A percentile compares a stretch with the other conserved stretches of the same genome.
Evolutionary conservation across 139 green algal species (phyloP).

Genomic region (Pedinophyceae sp.): DNA sequence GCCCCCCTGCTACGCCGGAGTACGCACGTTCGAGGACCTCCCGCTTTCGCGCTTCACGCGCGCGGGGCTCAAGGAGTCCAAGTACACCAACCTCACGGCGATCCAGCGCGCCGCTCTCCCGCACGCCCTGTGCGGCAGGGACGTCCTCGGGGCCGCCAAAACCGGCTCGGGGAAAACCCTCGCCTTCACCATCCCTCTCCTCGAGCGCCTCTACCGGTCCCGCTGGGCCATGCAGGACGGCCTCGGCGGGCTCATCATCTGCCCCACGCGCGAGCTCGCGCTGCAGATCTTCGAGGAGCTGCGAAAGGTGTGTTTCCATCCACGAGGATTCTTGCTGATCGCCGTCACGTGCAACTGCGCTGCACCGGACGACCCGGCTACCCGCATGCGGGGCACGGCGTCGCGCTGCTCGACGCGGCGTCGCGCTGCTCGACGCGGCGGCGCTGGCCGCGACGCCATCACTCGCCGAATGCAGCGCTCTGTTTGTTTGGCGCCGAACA

Average conservation of each 20-base stretch:
- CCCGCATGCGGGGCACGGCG: too few relatives aligned
- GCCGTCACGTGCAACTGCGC: too few relatives aligned
- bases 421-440: too few relatives aligned
- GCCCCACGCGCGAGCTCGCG: slow-evolving; percentile 87
- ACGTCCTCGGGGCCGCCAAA: slow-evolving; percentile 92
- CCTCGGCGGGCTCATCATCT: slow-evolving; percentile 81
- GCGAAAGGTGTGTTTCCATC: slow-evolving; percentile 47
- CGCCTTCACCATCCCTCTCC: slow-evolving; percentile 80
- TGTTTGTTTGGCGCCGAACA: too few relatives aligned
- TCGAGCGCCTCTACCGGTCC: slow-evolving; percentile 76
- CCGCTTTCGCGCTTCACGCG: slow-evolving; percentile 36
- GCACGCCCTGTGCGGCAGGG: slow-evolving; percentile 72
- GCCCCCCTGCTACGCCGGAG: slow-evolving; percentile 19
- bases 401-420: too few relatives aligned
- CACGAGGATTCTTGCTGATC: too few relatives aligned
- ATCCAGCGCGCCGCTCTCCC: slow-evolving; percentile 85
- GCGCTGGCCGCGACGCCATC: too few relatives aligned
- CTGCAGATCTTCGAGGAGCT: slow-evolving; percentile 87
- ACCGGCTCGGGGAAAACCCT: slow-evolving; percentile 96
- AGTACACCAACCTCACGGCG: slow-evolving; percentile 62
- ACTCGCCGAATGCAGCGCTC: too few relatives aligned
- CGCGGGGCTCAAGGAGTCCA: slow-evolving; percentile 31
- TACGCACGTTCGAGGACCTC: slow-evolving; percentile 30
- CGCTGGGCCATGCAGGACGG: slow-evolving; percentile 74
- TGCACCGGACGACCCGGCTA: too few relatives aligned